Evolutionary conservation across 306 rosid species (phyloP).

Genomic region (Quercus dentata): DNA sequence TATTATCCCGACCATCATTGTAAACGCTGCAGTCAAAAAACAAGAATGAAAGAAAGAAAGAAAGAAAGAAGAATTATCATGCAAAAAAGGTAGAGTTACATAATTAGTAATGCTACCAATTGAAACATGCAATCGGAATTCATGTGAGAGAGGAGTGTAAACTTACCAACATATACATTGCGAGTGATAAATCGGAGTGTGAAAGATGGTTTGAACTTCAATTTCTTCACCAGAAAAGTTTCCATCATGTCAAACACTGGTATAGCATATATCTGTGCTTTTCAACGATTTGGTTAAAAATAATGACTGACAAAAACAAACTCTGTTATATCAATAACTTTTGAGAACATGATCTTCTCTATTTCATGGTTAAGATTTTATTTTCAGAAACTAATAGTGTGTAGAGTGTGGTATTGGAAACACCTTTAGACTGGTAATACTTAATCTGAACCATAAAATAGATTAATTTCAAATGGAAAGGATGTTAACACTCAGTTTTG

Average conservation of each 20-base stretch:
- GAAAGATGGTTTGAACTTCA: constrained; percentile 44
- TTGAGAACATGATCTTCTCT: too few relatives aligned
- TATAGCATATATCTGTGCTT: constrained; percentile 63
- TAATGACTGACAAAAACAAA: not conserved
- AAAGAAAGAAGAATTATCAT: not conserved
- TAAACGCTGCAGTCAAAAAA: constrained; percentile 38
- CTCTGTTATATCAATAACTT: too few relatives aligned
- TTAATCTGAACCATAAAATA: too few relatives aligned
- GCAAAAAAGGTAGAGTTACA: not conserved
- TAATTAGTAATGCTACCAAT: not conserved
- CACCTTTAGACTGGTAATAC: too few relatives aligned
- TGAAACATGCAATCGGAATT: not conserved
- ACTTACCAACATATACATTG: constrained; percentile 52
- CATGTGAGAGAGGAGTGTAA: not conserved
- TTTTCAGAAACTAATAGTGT: too few relatives aligned
- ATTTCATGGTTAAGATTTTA: too few relatives aligned
- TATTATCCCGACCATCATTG: constrained; percentile 55
- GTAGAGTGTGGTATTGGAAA: too few relatives aligned
- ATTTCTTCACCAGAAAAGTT: constrained; percentile 48
- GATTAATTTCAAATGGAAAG: too few relatives aligned
- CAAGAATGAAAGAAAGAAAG: not conserved
- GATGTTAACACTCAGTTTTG: too few relatives aligned
- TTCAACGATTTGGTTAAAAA: not conserved
- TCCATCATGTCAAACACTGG: constrained; percentile 82
- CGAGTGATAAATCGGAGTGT: constrained; percentile 65